A percentile compares a stretch with the other conserved stretches of the same genome.
phyloP scores from a whole-genome alignment of 2,329 filamentous ascomycete genomes.

The Lachnellula suecica region DNA sequence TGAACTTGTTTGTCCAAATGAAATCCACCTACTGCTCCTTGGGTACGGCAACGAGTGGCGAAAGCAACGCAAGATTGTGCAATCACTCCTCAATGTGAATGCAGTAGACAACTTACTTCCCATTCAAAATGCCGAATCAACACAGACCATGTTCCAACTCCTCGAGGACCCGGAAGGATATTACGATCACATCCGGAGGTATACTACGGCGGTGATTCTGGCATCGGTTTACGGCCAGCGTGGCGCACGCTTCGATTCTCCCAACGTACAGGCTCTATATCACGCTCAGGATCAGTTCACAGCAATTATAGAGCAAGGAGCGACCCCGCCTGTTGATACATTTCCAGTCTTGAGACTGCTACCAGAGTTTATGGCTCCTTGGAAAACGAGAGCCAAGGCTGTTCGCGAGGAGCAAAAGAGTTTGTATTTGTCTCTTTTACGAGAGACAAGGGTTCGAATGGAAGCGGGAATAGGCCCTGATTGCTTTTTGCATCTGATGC shows the following conservation, averaged over 20 bases:
- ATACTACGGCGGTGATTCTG: constrained; percentile 36
- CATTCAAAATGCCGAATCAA: too few relatives aligned
- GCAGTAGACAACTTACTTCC: too few relatives aligned
- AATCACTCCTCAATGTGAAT: too few relatives aligned
- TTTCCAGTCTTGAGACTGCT: constrained; percentile 32
- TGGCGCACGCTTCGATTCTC: too few relatives aligned
- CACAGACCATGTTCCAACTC: constrained; percentile 3
- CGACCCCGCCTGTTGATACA: constrained; percentile 33
- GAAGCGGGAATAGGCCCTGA: background rate
- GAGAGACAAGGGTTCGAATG: background rate
- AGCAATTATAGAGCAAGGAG: constrained; percentile 35
- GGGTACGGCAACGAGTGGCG: too few relatives aligned
- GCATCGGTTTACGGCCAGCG: background rate
- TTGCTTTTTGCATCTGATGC: constrained; percentile 1
- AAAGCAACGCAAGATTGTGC: too few relatives aligned
- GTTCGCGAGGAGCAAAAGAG: too few relatives aligned
- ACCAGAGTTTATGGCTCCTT: constrained; percentile 1
- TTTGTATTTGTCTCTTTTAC: too few relatives aligned
- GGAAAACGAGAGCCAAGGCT: background rate
- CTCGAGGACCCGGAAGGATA: constrained; percentile 1
- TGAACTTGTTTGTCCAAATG: too few relatives aligned
- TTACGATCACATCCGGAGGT: constrained; percentile 31
- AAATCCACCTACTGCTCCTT: too few relatives aligned
- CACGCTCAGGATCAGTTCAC: constrained; percentile 10
- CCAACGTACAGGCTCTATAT: too few relatives aligned